These are phyloP conservation scores for Simplicillium sp. DNA, from an alignment of 2,329 filamentous ascomycete species.

Conservation along the genomic window DNA sequence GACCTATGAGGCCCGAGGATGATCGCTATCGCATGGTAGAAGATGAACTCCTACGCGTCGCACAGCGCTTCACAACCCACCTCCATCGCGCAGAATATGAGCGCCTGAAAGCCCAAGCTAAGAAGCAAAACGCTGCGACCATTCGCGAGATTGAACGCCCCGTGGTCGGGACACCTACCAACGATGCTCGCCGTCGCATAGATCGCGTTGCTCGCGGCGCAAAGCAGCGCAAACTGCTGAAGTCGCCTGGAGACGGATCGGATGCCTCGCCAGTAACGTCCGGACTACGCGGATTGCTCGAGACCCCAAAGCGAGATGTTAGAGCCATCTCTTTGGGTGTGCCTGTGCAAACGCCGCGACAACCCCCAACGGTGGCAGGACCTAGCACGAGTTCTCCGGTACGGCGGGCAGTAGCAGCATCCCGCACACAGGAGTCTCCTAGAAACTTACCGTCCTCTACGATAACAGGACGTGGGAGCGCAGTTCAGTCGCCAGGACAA, in stretches of 20 bases:
- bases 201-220: conserved; percentile 10
- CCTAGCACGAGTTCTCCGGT: no score
- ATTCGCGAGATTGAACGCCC: conserved; percentile 43
- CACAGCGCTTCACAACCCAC: conserved; percentile 62
- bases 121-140: conserved; percentile 40
- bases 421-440: no score
- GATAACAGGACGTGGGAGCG: no score
- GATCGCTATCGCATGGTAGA: conserved; percentile 76
- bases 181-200: conserved; percentile 12
- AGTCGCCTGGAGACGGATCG: no score
- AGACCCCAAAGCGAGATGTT: conserved; percentile 25
- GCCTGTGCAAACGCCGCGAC: no score
- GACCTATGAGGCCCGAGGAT: conserved; percentile 62
- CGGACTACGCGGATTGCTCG: conserved; percentile 32
- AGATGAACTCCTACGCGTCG: conserved; percentile 63
- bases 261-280: conserved; percentile 1
- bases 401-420: no score
- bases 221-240: conserved; percentile 15
- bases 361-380: no score
- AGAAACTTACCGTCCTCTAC: no score
- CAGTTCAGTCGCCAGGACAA: no score
- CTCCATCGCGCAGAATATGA: conserved; percentile 71
- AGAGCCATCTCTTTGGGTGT: conserved; percentile 12
- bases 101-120: conserved; percentile 50
- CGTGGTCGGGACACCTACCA: conserved; percentile 29